Conservation (phyloP, 1,284 basidiomycete genomes). For the Cryptococcus sp. region DNA sequence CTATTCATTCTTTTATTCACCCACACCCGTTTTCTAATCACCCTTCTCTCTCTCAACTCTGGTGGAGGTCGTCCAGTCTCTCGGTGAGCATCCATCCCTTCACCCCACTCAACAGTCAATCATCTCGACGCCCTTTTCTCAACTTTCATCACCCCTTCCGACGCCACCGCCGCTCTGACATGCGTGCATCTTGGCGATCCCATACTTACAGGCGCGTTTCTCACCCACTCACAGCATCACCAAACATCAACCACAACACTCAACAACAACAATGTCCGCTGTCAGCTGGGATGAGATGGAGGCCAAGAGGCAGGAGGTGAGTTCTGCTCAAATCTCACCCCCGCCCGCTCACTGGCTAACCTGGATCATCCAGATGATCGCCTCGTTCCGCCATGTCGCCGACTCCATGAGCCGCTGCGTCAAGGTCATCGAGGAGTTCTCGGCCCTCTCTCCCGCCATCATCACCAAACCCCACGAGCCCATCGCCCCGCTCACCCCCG, state of each 20-base stretch:
- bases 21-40: neutral
- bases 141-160: no score
- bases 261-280: constrained; percentile 21
- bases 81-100: neutral
- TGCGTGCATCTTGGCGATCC: no score
- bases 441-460: constrained; percentile 36
- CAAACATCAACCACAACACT: no score
- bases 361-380: constrained; percentile 42
- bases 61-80: constrained; percentile 17
- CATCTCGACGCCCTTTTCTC: no score
- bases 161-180: no score
- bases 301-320: constrained; percentile 44
- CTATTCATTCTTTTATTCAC: neutral
- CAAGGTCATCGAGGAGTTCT: constrained; percentile 46
- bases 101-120: neutral
- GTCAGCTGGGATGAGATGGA: constrained; percentile 47
- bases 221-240: no score
- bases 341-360: neutral
- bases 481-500: constrained; percentile 8
- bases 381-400: constrained; percentile 47
- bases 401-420: constrained; percentile 48
- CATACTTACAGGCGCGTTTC: no score
- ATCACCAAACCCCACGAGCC: constrained; percentile 16
- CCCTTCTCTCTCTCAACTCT: constrained; percentile 1
- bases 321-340: constrained; percentile 6